Conservation (phyloP, 1,139 yeast species). For the Kodamaea arcana region DNA sequence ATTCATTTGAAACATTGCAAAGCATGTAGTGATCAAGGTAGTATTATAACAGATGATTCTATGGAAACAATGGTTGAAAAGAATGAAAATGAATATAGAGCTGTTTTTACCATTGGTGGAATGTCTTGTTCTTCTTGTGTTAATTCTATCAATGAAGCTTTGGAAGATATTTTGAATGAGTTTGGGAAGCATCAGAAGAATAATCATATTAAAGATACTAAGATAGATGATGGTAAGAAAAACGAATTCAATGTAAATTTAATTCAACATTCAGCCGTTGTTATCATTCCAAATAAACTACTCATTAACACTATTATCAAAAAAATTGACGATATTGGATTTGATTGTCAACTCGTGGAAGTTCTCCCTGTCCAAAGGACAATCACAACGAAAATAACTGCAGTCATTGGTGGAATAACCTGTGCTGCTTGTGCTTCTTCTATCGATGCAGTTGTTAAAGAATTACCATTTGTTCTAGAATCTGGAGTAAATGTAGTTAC, state of each 20-base stretch:
- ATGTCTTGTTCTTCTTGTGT: constrained; percentile 68
- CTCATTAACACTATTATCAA: constrained; percentile 46
- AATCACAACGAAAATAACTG: constrained; percentile 47
- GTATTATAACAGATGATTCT: constrained; percentile 2
- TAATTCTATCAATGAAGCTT: constrained; percentile 40
- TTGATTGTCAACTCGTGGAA: constrained; percentile 54
- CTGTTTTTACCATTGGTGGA: constrained; percentile 55
- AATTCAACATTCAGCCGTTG: constrained; percentile 41
- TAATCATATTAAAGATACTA: constrained; percentile 4
- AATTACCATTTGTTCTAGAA: constrained; percentile 51
- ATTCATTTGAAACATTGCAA: constrained; percentile 32
- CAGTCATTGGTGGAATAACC: constrained; percentile 69
- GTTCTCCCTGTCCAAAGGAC: constrained; percentile 54
- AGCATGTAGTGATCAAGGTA: constrained; percentile 20
- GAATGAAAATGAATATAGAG: constrained; percentile 34
- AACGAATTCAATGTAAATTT: constrained; percentile 43
- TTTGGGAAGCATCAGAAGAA: too few species aligned
- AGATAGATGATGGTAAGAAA: constrained; percentile 20
- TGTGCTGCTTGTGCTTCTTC: constrained; percentile 69
- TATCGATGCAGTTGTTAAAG: constrained; percentile 46
- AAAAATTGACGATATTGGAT: constrained; percentile 52
- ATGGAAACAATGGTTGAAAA: constrained; percentile 28
- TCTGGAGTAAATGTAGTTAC: constrained; percentile 54
- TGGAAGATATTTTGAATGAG: constrained; percentile 29
- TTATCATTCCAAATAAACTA: constrained; percentile 48